Evolutionary conservation across 2,329 filamentous ascomycete species (phyloP), one percentile per base, ranked within the genome.

Genomic region (Colletotrichum graminicola): DNA sequence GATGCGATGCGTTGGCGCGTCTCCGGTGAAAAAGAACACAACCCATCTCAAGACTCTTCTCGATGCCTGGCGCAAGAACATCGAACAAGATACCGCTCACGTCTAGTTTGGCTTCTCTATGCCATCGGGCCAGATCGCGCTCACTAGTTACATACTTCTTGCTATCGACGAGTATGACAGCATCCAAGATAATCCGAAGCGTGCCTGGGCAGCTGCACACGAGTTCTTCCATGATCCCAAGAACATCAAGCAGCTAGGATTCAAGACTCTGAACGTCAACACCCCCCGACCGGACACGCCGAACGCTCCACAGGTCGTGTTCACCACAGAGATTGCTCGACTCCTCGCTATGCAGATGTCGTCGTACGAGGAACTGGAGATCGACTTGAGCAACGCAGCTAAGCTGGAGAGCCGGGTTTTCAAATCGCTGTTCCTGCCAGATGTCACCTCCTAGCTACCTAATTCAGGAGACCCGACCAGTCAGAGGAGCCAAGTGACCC

Each of bases 381-480:
- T 45, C 18, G 41, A 45, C 16, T 21, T 45, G 16, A 45, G 41
- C 2, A 45, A 21, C 41, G 41, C 41, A 18, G 18, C 41, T 18
- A 5, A 45, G 18, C 41, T 45, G 16, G 8, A 45, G 16, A 21
- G 16, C 18, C 41, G 16, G 41, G 18, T 21, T 21, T 45, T 45
- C 16, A 18, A 45, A 45, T 45, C 41, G 18, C 1, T 21, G 6
- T 45, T 45, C 41, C 18, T 45, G 6, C 41, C 41, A 2, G 41
- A 45, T 21, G 41, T 45, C 16, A 45, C 41, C 18, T 45, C 41
- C n/a, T 29, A 23, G 5, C 5, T 41, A 18, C 29, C 36, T 16
- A 21, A 41, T 59, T 51, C 68, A 71, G 68, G 68, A 57, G 64
- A 43, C 32, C 3, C 18, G 4, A 41, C 66, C 51, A 68, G 45